phyloP scores from a whole-genome alignment of 2,329 filamentous ascomycete species.

The Exophiala bonariae region DNA sequence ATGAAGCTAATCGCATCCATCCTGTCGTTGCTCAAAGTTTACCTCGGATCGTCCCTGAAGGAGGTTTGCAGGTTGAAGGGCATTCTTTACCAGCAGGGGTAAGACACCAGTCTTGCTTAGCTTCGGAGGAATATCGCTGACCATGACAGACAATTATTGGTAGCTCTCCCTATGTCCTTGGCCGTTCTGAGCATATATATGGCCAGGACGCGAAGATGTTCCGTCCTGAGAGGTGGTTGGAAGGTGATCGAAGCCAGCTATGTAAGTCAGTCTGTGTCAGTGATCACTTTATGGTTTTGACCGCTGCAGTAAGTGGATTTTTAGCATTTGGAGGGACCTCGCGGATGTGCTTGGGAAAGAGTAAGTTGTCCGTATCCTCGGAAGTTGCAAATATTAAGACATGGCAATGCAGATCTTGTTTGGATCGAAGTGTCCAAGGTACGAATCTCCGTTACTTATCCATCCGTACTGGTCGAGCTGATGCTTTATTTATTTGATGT shows the following conservation, averaged over 20 bases:
- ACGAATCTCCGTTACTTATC: background rate
- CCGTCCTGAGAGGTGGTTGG: constrained; percentile 50
- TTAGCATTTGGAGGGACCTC: background rate
- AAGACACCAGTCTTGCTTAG: background rate
- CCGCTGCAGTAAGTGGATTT: background rate
- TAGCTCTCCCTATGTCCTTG: constrained; percentile 34
- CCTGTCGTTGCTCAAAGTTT: constrained; percentile 28
- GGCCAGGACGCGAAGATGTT: constrained; percentile 47
- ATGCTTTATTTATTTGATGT: background rate
- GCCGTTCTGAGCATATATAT: constrained; percentile 42
- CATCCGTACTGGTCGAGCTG: background rate
- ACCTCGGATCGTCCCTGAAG: constrained; percentile 29
- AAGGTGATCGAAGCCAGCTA: background rate
- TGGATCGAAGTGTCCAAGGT: background rate
- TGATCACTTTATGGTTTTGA: background rate
- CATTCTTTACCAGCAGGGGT: constrained; percentile 28
- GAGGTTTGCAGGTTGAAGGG: constrained; percentile 27
- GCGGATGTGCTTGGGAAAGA: background rate
- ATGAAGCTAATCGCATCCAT: constrained; percentile 32
- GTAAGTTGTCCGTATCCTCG: background rate
- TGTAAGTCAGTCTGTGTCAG: background rate
- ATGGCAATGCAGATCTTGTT: background rate
- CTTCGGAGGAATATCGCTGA: background rate
- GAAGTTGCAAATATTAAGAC: background rate
- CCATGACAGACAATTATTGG: constrained; percentile 30